Base-by-base conservation (phyloP, 1,284 basidiomycete genomes). In the Pascua guehoae region DNA sequence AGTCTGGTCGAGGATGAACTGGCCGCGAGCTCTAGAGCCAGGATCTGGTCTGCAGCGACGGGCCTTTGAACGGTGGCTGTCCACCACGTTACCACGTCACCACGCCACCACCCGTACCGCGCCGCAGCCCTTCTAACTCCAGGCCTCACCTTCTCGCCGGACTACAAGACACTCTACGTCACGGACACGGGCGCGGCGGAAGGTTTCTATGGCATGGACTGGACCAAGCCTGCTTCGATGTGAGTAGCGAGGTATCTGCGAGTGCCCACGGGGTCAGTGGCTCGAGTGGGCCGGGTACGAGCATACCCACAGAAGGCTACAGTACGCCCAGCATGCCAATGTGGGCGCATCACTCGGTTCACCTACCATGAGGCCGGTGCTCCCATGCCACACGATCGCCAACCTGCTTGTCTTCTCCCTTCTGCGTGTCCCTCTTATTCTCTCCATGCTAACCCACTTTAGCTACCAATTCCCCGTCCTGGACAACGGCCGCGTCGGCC, bases 181-280 rank as follows among this genome's bases (percentile, higher is more conserved):
- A 48, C 52, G 2, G 55, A 59, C 47, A 58, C 61, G 24, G 61
- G 51, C 32, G 54, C 57, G 38, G 59, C 57, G 18, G 56, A 53
- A 8, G 86, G 83, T 5, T 79, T 82, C 54, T 69, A 80, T 32
- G 84, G 83, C n/a, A 80, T 69, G 52, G 83, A 88, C 67, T 82
- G 82, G 60, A 87, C 85, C 0, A 69, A 77, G 9, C 86, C 88
- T 5, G 81, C 87, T 5, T 86, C 86, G 0, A 84, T 89, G 87
- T 86, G 65, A 67, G 83, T 67, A 32, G 8, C n/a, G 11, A 8
- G 1, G 5, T 32, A 32, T 32, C 24, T 32, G 24, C 7, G 24
- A 32, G 24, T 32, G 24, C 24, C 24, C n/a, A n/a, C n/a, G n/a
- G 24, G 4, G 24, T 32, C 24, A 32, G 24, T 32, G 24, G 24